Evolutionary conservation across 1,284 basidiomycete species (phyloP), one percentile per base, ranked within the genome.

Genomic region (Ganoderma meredithae): DNA sequence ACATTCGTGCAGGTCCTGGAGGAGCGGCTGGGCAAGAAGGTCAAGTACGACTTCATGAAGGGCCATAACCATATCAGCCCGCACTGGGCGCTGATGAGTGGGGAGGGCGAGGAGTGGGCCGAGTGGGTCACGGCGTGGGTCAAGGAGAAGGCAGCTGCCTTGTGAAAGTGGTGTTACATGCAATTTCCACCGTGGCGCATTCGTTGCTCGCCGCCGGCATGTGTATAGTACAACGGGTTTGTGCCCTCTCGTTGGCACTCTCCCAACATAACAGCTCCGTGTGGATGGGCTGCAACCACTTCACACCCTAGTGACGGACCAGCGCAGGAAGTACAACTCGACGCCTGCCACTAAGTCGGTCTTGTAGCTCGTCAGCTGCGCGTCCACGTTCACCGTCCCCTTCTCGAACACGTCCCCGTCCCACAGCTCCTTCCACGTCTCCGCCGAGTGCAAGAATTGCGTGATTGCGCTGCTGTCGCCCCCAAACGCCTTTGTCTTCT

Each of bases 31-130:
- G 80, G 70, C 67, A 74, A 66, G 69, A 67, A 75, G 67, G 65
- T 81, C 40, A 53, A 74, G 69, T 75, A 75, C 10, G 76, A 85
- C 31, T 72, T 85, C 7, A 84, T 83, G n/a, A 75, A 77, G 66
- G 85, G 84, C 0, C 89, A 92, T 69, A 91, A 90, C 75, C 90
- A 91, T 71, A 80, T 91, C 66, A 91, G 89, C 69, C 74, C 83
- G 15, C 82, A 83, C 62, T 83, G 79, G 79, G 82, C 83, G 10
- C 74, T 90, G 68, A 75, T 80, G 2, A 85, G 83, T 0, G 89
- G 89, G 1, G 75, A 86, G 71, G 90, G 87, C 10, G 90, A 91
- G 74, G 81, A 84, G 52, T 91, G 90, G 89, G 89, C 82, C 0
- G 80, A 85, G 67, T 82, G 86, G 31, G 81, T 84, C 4, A 77